phyloP scores from a whole-genome alignment of 148 eudicot genomes.

The Arctostaphylos glauca region DNA sequence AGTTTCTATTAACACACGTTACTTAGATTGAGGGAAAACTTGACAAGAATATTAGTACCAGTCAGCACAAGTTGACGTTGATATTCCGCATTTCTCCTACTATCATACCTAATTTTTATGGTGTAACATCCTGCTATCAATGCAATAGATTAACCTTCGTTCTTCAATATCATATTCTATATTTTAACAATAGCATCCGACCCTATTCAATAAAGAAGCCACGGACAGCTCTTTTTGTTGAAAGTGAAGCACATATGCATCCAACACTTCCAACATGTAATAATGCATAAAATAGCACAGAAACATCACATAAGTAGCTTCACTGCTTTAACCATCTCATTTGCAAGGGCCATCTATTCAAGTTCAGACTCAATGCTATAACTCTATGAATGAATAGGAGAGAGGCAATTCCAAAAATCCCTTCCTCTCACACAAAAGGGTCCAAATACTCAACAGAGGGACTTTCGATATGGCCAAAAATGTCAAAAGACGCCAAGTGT shows the following conservation, averaged over 20 bases:
- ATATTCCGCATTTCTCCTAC: not conserved
- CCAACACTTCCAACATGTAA: not conserved
- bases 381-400: not conserved
- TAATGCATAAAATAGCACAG: not conserved
- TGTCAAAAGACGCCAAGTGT: not conserved
- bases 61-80: not conserved
- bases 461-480: not conserved
- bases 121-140: too few relatives aligned
- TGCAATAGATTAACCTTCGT: not conserved
- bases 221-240: not conserved
- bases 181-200: not conserved
- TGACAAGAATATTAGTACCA: not conserved
- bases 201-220: not conserved
- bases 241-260: not conserved
- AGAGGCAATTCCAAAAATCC: not conserved
- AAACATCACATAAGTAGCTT: constrained; percentile 4
- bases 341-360: not conserved
- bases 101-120: not conserved
- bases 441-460: not conserved
- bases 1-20: not conserved
- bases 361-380: not conserved
- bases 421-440: not conserved
- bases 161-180: not conserved
- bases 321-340: not conserved
- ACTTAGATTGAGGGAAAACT: not conserved